Base-by-base conservation (phyloP, 257 asterid genomes). In the Mentha longifolia region DNA sequence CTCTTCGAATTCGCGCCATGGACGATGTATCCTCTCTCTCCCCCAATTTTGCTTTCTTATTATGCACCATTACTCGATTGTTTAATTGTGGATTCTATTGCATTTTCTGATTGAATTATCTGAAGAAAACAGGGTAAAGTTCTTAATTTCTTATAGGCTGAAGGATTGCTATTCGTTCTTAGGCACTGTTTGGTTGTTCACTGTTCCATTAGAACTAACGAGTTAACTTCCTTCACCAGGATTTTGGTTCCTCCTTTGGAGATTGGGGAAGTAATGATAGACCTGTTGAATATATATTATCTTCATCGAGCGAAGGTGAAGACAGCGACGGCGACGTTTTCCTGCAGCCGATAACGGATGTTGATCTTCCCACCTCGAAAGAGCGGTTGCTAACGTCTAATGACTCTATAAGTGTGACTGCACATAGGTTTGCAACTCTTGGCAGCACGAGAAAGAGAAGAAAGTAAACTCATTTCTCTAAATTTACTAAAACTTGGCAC, bases 291-390 rank as follows among this genome's bases (percentile, higher is more conserved):
- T 81, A 80, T 76, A 61, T 77, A 35, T 70, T 73, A 56, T 89
- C 94, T n/a, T 87, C 94, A 16, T 87, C 98, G 9, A 91, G 96
- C 67, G 97, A 91, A 41, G 92, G 91, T 65, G 98, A 93, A 71
- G 89, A 84, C 58, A 93, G 96, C 78, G 97, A 93, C 60, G 91
- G 87, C 16, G 97, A 93, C 54, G 65, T 81, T 52, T 54, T 81
- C 65, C 81, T 93, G 75, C 95, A 89, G 76, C 94, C 97, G 76
- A 85, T 90, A 67, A 71, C 92, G 31, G 97, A 91, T 76, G 76
- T 86, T 74, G 97, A 93, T 82, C 81, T 88, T 79, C 92, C 98
- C 30, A 72, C 83, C 74, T 74, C 88, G 8, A 93, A 78, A 76
- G 95, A 91, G 65, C 80, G 65, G 15, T 69, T 84, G 67, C 82